These are phyloP conservation scores for Harringtonia aguacate DNA, from an alignment of 2,329 filamentous ascomycete species.

Conservation along the genomic window DNA sequence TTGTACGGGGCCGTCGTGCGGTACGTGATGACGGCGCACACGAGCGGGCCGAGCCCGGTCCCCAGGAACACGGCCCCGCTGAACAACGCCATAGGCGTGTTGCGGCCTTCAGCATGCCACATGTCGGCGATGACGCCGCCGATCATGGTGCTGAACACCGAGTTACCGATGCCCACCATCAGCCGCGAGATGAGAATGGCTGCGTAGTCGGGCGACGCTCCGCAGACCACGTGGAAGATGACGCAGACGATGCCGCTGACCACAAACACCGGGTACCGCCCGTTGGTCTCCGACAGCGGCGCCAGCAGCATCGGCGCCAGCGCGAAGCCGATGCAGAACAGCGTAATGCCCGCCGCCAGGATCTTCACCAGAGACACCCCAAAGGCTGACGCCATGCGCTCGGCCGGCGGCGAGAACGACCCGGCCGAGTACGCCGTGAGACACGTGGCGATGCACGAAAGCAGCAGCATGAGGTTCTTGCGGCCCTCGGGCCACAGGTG, in stretches of 20 bases:
- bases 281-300: constrained; percentile 81
- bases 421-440: constrained; percentile 75
- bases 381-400: constrained; percentile 56
- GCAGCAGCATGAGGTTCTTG: constrained; percentile 59
- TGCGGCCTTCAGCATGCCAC: constrained; percentile 67
- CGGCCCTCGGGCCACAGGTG: constrained; percentile 59
- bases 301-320: constrained; percentile 80
- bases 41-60: constrained; percentile 67
- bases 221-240: constrained; percentile 60
- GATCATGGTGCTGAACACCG: constrained; percentile 76
- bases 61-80: constrained; percentile 69
- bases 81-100: constrained; percentile 85
- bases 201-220: constrained; percentile 55
- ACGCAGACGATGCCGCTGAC: constrained; percentile 63
- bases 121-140: constrained; percentile 87
- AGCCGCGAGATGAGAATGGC: constrained; percentile 71
- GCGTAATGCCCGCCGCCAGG: constrained; percentile 55
- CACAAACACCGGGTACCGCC: constrained; percentile 73
- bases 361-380: constrained; percentile 57
- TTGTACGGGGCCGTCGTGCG: constrained; percentile 28
- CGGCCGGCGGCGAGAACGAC: constrained; percentile 61
- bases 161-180: constrained; percentile 65
- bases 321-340: constrained; percentile 72
- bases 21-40: constrained; percentile 59
- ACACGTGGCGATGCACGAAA: constrained; percentile 67